phyloP scores from a whole-genome alignment of 768 basidiomycete genomes.

The Megacollybia marginata region DNA sequence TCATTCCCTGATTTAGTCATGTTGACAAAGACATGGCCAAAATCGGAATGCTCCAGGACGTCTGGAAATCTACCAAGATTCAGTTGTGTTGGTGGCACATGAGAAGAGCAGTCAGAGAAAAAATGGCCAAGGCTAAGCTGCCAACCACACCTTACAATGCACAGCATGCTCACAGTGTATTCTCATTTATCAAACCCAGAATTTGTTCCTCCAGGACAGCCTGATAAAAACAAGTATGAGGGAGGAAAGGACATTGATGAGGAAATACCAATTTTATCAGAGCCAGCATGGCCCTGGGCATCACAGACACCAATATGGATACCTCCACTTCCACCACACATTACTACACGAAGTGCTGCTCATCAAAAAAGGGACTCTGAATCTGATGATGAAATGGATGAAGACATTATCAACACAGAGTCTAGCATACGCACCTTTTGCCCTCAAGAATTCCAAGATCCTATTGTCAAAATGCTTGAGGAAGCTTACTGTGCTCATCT shows the following conservation, averaged over 20 bases:
- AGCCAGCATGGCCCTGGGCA: too few relatives aligned
- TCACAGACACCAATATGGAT: too few relatives aligned
- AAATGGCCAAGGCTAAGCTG: conserved; percentile 12
- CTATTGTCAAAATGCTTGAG: not conserved
- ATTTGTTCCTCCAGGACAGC: not conserved
- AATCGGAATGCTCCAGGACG: not conserved
- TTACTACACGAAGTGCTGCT: too few relatives aligned
- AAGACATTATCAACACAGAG: too few relatives aligned
- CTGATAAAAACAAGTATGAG: too few relatives aligned
- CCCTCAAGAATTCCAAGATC: not conserved
- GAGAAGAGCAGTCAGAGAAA: conserved; percentile 2
- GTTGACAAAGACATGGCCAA: too few relatives aligned
- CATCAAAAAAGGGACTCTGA: too few relatives aligned
- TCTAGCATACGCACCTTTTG: not conserved
- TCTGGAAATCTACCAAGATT: not conserved
- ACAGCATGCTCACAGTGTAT: conserved; percentile 8
- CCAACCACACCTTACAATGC: conserved; percentile 16
- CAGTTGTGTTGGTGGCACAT: conserved; percentile 3
- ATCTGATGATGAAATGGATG: too few relatives aligned
- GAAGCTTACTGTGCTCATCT: conserved; percentile 1
- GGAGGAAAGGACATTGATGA: too few relatives aligned
- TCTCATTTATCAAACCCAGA: conserved; percentile 13
- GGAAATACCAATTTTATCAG: too few relatives aligned
- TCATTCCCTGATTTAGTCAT: not conserved
- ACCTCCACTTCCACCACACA: too few relatives aligned